These are phyloP conservation scores for Trichaptum fuscoviolaceum DNA, from an alignment of 768 basidiomycete species.

Conservation along the genomic window DNA sequence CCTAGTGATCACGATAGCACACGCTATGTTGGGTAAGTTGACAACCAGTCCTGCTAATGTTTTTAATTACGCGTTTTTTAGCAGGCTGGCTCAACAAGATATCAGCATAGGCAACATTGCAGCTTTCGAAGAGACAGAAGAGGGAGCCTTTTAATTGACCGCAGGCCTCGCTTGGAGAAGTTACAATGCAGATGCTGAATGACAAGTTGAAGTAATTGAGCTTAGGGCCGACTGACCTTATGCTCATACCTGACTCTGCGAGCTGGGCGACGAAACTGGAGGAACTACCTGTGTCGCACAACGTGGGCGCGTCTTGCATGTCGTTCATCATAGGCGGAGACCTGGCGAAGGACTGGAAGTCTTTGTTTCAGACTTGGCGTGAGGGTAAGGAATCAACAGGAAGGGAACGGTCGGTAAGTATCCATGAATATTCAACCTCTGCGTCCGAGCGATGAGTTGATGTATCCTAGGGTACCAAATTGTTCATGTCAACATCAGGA, in stretches of 20 bases:
- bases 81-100: neutral
- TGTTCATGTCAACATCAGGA: slow-evolving; percentile 1
- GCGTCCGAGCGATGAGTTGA: neutral
- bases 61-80: neutral
- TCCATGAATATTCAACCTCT: neutral
- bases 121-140: neutral
- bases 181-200: neutral
- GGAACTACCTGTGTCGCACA: neutral
- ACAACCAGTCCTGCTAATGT: neutral
- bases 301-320: neutral
- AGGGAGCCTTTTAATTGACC: neutral
- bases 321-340: neutral
- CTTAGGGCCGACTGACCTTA: neutral
- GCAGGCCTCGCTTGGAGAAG: neutral
- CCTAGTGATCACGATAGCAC: no score
- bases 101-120: neutral
- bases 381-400: neutral
- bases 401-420: neutral
- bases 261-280: neutral
- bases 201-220: neutral
- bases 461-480: neutral
- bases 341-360: neutral
- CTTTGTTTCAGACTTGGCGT: neutral
- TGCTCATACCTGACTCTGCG: neutral
- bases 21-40: neutral